Evolutionary conservation across 371 early-diverging fungal species (phyloP).

Genomic region (Syncephalastrum contaminatum): DNA sequence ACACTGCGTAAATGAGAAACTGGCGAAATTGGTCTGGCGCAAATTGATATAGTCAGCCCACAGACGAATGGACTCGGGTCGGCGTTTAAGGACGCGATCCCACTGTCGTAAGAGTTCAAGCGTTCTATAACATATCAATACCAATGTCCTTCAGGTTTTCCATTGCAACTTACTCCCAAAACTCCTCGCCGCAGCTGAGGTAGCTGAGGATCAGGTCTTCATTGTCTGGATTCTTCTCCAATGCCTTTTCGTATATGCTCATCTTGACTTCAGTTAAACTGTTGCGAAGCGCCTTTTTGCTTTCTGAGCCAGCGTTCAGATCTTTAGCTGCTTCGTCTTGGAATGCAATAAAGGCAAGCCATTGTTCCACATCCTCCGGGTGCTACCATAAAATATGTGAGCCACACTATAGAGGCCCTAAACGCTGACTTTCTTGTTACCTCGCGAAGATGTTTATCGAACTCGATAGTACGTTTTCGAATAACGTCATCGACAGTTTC

Average conservation of each 20-base stretch:
- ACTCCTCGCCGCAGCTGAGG: slow-evolving; percentile 56
- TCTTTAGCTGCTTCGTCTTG: slow-evolving; percentile 58
- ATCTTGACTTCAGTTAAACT: slow-evolving; percentile 68
- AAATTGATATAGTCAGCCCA: slow-evolving; percentile 81
- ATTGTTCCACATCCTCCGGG: slow-evolving; percentile 58
- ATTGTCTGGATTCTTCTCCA: slow-evolving; percentile 59
- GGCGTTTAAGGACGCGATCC: slow-evolving; percentile 60
- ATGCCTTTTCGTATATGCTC: slow-evolving; percentile 74
- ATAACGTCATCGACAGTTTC: slow-evolving; percentile 43
- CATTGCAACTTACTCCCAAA: slow-evolving; percentile 55
- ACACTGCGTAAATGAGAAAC: slow-evolving; percentile 66
- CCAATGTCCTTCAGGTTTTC: neutral
- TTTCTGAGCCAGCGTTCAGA: slow-evolving; percentile 17
- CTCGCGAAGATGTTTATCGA: slow-evolving; percentile 30
- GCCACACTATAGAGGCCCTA: neutral
- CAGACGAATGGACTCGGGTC: slow-evolving; percentile 49
- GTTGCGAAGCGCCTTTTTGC: slow-evolving; percentile 34
- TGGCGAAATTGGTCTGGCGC: slow-evolving; percentile 69
- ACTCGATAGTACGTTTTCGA: slow-evolving; percentile 35
- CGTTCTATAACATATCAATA: slow-evolving; percentile 25
- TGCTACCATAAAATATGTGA: slow-evolving; percentile 37
- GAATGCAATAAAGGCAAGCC: slow-evolving; percentile 71
- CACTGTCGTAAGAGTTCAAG: slow-evolving; percentile 65
- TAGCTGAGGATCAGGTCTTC: slow-evolving; percentile 61
- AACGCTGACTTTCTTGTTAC: neutral